These are phyloP conservation scores for Rhodomyrtus tomentosa DNA, from an alignment of 345 rosid genomes.

Conservation along the genomic window DNA sequence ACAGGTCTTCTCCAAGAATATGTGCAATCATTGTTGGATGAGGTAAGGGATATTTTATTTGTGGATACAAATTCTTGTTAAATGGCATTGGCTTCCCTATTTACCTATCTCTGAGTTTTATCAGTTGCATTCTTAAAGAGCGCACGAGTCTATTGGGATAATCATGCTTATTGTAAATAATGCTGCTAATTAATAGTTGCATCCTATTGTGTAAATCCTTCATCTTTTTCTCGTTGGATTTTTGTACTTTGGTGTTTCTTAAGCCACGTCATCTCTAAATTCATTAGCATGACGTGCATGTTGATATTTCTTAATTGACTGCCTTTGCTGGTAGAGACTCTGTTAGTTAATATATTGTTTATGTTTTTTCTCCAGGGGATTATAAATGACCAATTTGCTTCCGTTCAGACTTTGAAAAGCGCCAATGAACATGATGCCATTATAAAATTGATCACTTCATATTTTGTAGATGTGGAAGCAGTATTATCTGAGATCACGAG, in stretches of 20 bases:
- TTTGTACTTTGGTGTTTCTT: not conserved
- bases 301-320: not conserved
- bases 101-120: not conserved
- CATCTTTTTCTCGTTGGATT: not conserved
- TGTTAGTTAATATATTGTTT: not conserved
- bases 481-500: constrained; percentile 20
- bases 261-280: not conserved
- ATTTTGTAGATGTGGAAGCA: constrained; percentile 19
- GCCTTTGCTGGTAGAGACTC: not conserved
- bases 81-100: not conserved
- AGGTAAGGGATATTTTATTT: constrained; percentile 16
- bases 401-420: constrained; percentile 18
- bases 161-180: not conserved
- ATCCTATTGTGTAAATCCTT: not conserved
- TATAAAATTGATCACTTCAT: constrained; percentile 23
- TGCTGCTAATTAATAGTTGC: not conserved
- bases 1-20: constrained; percentile 29
- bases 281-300: not conserved
- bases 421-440: constrained; percentile 21
- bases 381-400: constrained; percentile 19
- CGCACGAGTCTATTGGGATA: not conserved
- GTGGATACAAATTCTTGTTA: not conserved
- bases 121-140: not conserved
- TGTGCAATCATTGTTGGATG: constrained; percentile 26
- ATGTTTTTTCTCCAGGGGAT: constrained; percentile 21